Conservation (phyloP, 139 green algal species). For the Dunaliella primolecta region DNA sequence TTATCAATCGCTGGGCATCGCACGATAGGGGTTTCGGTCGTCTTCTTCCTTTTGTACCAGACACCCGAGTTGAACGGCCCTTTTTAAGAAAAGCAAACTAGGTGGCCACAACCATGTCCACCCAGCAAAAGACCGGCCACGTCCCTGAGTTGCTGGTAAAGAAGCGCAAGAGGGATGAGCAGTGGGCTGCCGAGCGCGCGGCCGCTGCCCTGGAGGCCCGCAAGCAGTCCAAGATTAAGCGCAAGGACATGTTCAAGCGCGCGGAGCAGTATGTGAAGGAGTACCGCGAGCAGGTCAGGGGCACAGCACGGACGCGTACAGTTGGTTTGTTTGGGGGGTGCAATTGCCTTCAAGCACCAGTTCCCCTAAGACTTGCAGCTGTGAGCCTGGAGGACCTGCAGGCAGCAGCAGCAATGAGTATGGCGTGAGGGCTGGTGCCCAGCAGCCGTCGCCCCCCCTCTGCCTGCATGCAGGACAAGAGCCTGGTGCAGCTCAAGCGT, state of each 20-base stretch:
- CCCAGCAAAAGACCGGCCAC: too few relatives aligned
- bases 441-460: not conserved
- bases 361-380: not conserved
- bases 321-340: not conserved
- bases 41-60: too few relatives aligned
- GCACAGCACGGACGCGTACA: too few relatives aligned
- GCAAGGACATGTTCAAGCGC: slow-evolving; percentile 93
- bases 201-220: slow-evolving; percentile 59
- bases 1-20: too few relatives aligned
- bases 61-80: too few relatives aligned
- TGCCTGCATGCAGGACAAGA: slow-evolving; percentile 77
- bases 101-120: too few relatives aligned
- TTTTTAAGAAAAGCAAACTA: too few relatives aligned
- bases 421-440: too few relatives aligned
- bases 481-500: slow-evolving; percentile 87
- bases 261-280: slow-evolving; percentile 98
- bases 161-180: slow-evolving; percentile 89
- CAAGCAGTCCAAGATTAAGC: slow-evolving; percentile 60
- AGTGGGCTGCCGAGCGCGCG: slow-evolving; percentile 69
- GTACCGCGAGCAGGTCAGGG: slow-evolving; percentile 85
- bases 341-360: not conserved
- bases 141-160: slow-evolving; percentile 87
- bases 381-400: too few relatives aligned
- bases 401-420: too few relatives aligned
- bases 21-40: too few relatives aligned